These are phyloP conservation scores for Lepidopterella palustris DNA, from an alignment of 495 filamentous ascomycete species.

Conservation along the genomic window DNA sequence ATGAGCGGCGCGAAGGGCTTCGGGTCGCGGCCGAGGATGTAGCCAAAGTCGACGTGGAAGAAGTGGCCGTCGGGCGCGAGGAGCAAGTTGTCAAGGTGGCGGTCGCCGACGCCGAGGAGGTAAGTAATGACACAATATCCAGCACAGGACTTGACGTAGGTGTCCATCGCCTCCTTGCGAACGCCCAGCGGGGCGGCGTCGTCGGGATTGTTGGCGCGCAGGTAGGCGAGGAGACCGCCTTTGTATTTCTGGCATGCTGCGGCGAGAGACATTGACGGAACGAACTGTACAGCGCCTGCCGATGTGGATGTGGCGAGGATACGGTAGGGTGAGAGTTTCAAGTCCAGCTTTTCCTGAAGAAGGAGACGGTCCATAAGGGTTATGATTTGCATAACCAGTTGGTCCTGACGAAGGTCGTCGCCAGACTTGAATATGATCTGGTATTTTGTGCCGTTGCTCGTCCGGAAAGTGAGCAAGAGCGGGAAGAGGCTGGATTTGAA, in stretches of 20 bases:
- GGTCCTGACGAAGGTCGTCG: constrained; percentile 94
- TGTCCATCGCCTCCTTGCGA: constrained; percentile 88
- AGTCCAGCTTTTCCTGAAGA: constrained; percentile 92
- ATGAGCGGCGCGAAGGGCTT: constrained; percentile 96
- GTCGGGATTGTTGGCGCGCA: constrained; percentile 87
- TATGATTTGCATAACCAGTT: constrained; percentile 97
- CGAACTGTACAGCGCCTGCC: constrained; percentile 87
- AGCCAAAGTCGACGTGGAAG: constrained; percentile 98
- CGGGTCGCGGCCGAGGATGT: constrained; percentile 93
- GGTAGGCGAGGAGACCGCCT: constrained; percentile 73
- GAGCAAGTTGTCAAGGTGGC: constrained; percentile 93
- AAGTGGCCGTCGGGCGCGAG: constrained; percentile 88
- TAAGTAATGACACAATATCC: constrained; percentile 99
- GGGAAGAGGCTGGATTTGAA: constrained; percentile 94
- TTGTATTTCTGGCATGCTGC: constrained; percentile 74
- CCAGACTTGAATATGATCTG: constrained; percentile 95
- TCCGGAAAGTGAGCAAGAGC: constrained; percentile 86
- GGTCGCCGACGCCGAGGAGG: constrained; percentile 93
- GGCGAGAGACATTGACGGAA: constrained; percentile 77
- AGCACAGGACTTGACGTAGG: constrained; percentile 90
- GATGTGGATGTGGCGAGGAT: constrained; percentile 87
- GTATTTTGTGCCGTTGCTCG: constrained; percentile 66
- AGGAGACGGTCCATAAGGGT: constrained; percentile 96
- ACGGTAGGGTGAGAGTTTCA: constrained; percentile 91
- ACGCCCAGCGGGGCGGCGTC: constrained; percentile 74